Percentiles rank a stretch among this genome's conserved stretches.
Evolutionary conservation across 441 rosid genomes (phyloP).

Genomic region (Jatropha multifida): DNA sequence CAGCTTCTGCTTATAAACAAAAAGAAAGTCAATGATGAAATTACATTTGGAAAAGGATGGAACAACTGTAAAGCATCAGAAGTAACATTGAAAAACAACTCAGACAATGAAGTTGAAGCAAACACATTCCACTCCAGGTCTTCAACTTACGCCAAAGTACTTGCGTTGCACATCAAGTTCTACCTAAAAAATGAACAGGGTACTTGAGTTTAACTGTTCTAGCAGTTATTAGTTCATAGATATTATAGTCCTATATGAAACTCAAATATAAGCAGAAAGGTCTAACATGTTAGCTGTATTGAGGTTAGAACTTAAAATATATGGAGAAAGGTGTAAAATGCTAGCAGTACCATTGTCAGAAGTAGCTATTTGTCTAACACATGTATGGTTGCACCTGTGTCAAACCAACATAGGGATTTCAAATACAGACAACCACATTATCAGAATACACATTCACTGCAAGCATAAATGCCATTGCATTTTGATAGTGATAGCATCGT

Average conservation of each 20-base stretch:
- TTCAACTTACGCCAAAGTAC: background rate
- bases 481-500: background rate
- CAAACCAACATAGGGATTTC: background rate
- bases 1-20: slow-evolving; percentile 59
- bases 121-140: background rate
- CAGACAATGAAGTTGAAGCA: background rate
- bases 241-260: background rate
- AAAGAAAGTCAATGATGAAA: background rate
- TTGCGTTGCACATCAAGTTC: background rate
- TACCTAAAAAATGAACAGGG: background rate
- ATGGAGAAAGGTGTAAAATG: background rate
- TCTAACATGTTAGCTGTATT: no score
- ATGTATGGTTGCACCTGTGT: background rate
- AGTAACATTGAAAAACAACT: background rate
- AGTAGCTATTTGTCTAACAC: background rate
- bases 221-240: no score
- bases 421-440: background rate
- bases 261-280: no score
- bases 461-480: background rate
- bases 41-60: background rate
- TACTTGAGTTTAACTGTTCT: background rate
- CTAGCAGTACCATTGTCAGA: background rate
- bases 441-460: background rate
- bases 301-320: background rate
- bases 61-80: background rate